These are phyloP conservation scores for Aspergillus fructus DNA, from an alignment of 2,329 filamentous ascomycete species.

Conservation along the genomic window DNA sequence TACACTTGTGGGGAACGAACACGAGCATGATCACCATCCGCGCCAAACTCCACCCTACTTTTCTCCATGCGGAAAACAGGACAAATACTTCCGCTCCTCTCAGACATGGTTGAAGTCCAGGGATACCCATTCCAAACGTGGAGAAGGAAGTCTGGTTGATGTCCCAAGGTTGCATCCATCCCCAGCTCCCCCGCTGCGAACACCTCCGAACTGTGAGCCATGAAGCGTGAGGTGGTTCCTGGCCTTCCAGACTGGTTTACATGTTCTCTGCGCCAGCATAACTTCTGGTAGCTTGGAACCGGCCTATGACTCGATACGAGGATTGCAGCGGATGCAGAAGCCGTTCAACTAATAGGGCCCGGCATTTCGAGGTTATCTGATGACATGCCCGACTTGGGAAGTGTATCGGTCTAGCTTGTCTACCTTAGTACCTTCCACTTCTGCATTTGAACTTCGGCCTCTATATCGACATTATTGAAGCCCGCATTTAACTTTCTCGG, in stretches of 20 bases:
- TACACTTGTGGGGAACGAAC: background rate
- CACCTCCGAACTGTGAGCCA: background rate
- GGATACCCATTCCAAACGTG: background rate
- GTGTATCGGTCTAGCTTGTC: background rate
- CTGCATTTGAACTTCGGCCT: background rate
- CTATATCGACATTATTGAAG: background rate
- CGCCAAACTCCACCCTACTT: background rate
- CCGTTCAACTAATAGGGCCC: background rate
- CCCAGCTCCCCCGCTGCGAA: background rate
- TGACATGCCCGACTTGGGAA: background rate
- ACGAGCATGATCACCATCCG: slow-evolving; percentile 4
- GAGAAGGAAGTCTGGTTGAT: background rate
- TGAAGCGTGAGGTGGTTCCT: background rate
- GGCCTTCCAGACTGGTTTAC: background rate
- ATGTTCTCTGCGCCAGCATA: background rate
- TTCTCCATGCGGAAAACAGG: background rate
- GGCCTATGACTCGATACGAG: background rate
- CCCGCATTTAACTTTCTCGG: background rate
- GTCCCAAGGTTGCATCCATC: background rate
- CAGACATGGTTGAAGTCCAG: background rate
- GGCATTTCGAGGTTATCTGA: background rate
- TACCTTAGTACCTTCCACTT: background rate
- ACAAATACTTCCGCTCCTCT: background rate
- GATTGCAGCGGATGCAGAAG: background rate
- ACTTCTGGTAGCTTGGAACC: too few species aligned